These are phyloP conservation scores for Populus alba DNA, from an alignment of 345 rosid species.

Conservation along the genomic window DNA sequence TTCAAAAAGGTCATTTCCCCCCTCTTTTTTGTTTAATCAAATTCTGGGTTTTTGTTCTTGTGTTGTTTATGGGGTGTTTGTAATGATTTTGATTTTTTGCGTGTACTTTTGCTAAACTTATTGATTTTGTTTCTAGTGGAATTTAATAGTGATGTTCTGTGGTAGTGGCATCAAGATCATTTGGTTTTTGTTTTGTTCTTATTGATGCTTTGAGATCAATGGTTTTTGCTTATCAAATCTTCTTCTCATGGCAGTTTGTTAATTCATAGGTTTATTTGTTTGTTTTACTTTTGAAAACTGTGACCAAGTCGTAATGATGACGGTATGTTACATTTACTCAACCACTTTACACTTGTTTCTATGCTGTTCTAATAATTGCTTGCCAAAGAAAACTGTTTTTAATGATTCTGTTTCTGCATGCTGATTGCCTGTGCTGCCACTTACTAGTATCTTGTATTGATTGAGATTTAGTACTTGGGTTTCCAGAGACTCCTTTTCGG, in stretches of 20 bases:
- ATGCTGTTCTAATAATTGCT: constrained; percentile 24
- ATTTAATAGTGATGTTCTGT: constrained; percentile 11
- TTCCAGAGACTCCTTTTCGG: constrained; percentile 11
- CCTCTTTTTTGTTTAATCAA: neutral
- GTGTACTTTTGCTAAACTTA: constrained; percentile 12
- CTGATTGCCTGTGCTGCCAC: constrained; percentile 11
- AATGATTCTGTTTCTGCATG: constrained; percentile 33
- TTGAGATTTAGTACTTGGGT: neutral
- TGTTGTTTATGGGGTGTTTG: neutral
- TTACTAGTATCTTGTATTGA: neutral
- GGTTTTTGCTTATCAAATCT: neutral
- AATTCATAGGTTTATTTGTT: neutral
- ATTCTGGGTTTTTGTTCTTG: neutral
- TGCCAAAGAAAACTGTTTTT: constrained; percentile 12
- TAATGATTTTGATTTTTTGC: constrained; percentile 17
- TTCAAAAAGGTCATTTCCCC: constrained; percentile 5
- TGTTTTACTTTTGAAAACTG: neutral
- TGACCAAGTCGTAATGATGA: constrained; percentile 1
- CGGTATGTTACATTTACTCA: neutral
- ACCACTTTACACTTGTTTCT: constrained; percentile 16
- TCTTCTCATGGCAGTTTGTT: neutral
- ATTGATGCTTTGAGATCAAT: neutral
- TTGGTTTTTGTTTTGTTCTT: constrained; percentile 1
- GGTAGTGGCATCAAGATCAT: constrained; percentile 8
- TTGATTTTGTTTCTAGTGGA: constrained; percentile 9